Evolutionary conservation across 176 grass and related monocot species (phyloP).

Genomic region (Panicum miliaceum): DNA sequence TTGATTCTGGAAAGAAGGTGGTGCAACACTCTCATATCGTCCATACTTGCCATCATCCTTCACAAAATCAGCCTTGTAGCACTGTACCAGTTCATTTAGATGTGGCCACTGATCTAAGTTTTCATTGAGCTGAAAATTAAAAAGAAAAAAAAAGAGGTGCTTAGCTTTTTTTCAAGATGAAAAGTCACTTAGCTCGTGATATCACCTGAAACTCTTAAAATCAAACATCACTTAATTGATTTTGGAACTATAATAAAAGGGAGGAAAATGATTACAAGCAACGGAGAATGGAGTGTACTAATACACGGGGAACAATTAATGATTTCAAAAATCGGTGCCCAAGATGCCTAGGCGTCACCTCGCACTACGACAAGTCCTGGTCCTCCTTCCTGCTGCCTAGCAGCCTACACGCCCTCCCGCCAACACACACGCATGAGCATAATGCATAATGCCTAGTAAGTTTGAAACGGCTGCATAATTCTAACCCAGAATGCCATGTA

Average conservation of each 20-base stretch:
- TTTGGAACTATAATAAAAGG: conserved; percentile 18
- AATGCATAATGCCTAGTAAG: neutral
- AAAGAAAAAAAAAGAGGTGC: conserved; percentile 5
- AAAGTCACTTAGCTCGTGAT: conserved; percentile 13
- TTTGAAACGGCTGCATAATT: neutral
- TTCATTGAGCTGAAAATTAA: conserved; percentile 78
- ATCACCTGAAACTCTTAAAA: conserved; percentile 22
- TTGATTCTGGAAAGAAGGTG: conserved; percentile 79
- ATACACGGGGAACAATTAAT: neutral
- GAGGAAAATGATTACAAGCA: conserved; percentile 5
- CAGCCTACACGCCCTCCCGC: neutral
- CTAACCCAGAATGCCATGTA: neutral
- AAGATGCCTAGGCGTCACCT: neutral
- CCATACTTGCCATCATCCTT: conserved; percentile 94
- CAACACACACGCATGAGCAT: neutral
- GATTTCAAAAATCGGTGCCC: neutral
- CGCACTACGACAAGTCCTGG: neutral
- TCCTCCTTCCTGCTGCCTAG: neutral
- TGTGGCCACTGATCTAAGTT: conserved; percentile 98
- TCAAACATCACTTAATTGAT: conserved; percentile 9
- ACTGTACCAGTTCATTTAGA: conserved; percentile 93
- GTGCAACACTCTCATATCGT: conserved; percentile 67
- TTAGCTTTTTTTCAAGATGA: conserved; percentile 28
- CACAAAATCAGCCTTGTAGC: conserved; percentile 92
- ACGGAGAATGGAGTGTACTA: neutral